Evolutionary conservation across 495 filamentous ascomycete genomes (phyloP), one percentile per base, ranked within the genome.

Genomic region (Pseudoneurospora amorphoporcata): DNA sequence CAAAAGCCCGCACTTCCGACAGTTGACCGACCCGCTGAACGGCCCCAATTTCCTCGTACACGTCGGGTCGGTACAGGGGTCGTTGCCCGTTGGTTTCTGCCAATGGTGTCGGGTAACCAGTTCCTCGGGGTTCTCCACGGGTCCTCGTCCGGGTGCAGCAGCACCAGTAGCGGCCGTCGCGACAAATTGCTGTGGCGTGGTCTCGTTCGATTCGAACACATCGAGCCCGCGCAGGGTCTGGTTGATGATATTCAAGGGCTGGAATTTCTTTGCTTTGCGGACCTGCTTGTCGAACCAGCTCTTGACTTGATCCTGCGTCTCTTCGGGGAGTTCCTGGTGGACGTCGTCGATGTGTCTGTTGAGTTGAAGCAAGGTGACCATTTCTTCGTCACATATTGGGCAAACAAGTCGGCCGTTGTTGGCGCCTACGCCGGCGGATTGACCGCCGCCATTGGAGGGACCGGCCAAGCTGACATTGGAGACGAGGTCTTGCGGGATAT

Each of bases 261-360:
- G 96, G 80, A 99, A 99, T 43, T 89, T 90, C 81, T 96, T 98
- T 19, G 95, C 96, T 80, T 97, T 97, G 68, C 92, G 87, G 85
- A 99, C 96, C 80, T 98, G 95, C 75, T 92, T 90, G 82, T 95
- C 91, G 85, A 99, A 98, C 95, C 95, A 99, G 70, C 92, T 95
- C 83, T 97, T 97, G 73, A 98, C 95, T 82, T 99, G 94, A 81
- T 97, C 95, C 78, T 98, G 96, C 76, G 93, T 92, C 70, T 92
- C 88, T 72, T 93, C 93, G 80, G 96, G 94, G n/a, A 98, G 87
- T 74, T 98, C 93, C 74, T 94, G 91, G 82, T 99, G 95, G 45
- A 87, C 85, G 77, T 98, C 96, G 82, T 99, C 95, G 75, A 99
- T 91, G 81, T 99, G 95, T 78, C 94, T 89, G 79, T 99, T 98